A percentile compares a stretch with the other conserved stretches of the same genome.
These are phyloP conservation scores for Malassezia restricta DNA, from an alignment of 1,284 basidiomycete species.

Conservation along the genomic window DNA sequence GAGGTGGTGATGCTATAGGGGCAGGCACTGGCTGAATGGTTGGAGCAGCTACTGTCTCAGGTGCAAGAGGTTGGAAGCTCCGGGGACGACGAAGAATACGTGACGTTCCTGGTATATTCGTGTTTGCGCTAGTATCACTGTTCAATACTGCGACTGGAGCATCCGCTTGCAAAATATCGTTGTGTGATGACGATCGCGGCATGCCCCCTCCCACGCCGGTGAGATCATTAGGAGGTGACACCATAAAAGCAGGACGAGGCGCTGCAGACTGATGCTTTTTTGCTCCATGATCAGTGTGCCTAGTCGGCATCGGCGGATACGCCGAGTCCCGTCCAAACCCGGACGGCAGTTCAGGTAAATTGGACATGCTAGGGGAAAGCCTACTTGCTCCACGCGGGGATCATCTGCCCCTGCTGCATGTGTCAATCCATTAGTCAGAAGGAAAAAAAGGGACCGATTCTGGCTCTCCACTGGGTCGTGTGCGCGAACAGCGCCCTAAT, in stretches of 20 bases:
- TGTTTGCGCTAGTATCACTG: too few species aligned
- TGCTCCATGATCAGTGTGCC: neutral
- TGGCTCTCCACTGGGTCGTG: too few species aligned
- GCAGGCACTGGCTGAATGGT: too few species aligned
- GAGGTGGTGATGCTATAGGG: too few species aligned
- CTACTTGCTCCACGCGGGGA: too few species aligned
- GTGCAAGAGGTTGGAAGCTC: too few species aligned
- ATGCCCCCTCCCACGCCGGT: neutral
- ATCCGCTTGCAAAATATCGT: neutral
- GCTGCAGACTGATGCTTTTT: neutral
- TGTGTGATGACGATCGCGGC: neutral
- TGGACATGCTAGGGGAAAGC: neutral
- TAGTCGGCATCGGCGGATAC: conserved; percentile 31
- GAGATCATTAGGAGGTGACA: conserved; percentile 11
- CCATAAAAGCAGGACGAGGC: conserved; percentile 15
- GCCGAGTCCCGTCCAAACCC: conserved; percentile 35
- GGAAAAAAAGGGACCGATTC: neutral
- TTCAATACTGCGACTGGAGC: neutral
- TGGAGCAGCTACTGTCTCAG: too few species aligned
- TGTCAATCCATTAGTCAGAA: neutral
- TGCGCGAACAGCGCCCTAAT: too few species aligned
- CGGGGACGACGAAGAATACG: too few species aligned
- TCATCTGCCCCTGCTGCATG: too few species aligned
- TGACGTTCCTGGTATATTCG: too few species aligned
- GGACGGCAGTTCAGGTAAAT: conserved; percentile 26